Conservation (phyloP, 2,329 filamentous ascomycete genomes). For the Fusarium chlamydosporum region DNA sequence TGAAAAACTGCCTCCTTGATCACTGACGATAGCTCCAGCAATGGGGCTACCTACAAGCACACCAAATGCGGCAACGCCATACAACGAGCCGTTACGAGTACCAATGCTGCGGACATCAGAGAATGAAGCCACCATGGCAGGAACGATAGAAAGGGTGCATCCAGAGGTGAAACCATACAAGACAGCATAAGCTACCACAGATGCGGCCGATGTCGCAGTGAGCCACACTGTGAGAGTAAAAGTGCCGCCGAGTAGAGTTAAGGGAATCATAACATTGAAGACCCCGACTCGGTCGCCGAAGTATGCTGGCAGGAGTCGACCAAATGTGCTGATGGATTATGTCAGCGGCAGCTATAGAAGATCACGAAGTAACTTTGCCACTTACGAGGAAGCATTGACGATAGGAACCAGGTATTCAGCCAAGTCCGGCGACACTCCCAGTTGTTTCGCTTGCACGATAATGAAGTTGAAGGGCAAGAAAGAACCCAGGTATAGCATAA, state of each 20-base stretch:
- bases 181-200: constrained; percentile 52
- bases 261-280: constrained; percentile 61
- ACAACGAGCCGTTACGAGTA: constrained; percentile 62
- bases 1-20: neutral
- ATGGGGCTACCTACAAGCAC: constrained; percentile 45
- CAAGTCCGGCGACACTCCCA: constrained; percentile 51
- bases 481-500: constrained; percentile 54
- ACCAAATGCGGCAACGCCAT: constrained; percentile 29
- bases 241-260: constrained; percentile 55
- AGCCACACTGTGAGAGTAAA: constrained; percentile 56
- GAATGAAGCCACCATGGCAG: constrained; percentile 62
- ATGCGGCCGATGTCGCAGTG: constrained; percentile 47
- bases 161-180: constrained; percentile 57
- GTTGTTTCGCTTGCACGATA: constrained; percentile 51
- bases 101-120: constrained; percentile 69
- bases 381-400: constrained; percentile 54
- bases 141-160: constrained; percentile 52
- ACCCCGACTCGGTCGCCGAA: constrained; percentile 56
- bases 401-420: constrained; percentile 57
- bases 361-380: fast-evolving
- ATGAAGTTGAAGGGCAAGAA: constrained; percentile 59
- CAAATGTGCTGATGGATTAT: constrained; percentile 50
- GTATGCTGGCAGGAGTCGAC: constrained; percentile 54
- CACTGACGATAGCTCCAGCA: constrained; percentile 37
- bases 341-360: neutral